A percentile compares a stretch with the other conserved stretches of the same genome.
These are phyloP conservation scores for Jaapia argillacea DNA, from an alignment of 768 basidiomycete species.

Conservation along the genomic window DNA sequence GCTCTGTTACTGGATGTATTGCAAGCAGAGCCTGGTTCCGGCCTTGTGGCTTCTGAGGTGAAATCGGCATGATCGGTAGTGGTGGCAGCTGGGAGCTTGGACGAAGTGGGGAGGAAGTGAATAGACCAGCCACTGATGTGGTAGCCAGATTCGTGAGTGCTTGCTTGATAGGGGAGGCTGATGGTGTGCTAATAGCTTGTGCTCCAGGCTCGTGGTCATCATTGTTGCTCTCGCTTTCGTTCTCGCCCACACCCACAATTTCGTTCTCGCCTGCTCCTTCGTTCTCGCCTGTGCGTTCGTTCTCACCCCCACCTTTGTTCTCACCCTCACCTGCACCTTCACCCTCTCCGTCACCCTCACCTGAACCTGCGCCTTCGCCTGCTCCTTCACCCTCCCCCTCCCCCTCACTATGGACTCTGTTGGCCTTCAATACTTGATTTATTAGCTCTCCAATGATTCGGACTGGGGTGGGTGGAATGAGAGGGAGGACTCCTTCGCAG, in stretches of 20 bases:
- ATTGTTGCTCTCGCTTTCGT: too few relatives aligned
- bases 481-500: conserved; percentile 10
- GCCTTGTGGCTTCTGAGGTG: not conserved
- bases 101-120: not conserved
- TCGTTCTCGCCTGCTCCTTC: too few relatives aligned
- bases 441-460: conserved; percentile 11
- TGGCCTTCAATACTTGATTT: not conserved
- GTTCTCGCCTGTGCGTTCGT: too few relatives aligned
- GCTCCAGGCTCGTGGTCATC: not conserved
- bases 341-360: too few relatives aligned
- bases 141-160: not conserved
- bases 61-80: not conserved
- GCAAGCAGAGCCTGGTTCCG: conserved; percentile 1
- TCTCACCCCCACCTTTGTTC: too few relatives aligned
- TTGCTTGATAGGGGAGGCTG: not conserved
- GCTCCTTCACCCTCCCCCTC: not conserved
- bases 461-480: conserved; percentile 17
- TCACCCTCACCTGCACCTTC: too few relatives aligned
- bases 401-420: not conserved
- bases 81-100: not conserved
- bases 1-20: conserved; percentile 1
- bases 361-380: not conserved
- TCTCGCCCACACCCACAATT: too few relatives aligned
- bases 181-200: not conserved
- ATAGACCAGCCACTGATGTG: not conserved